Percentiles rank a stretch among this genome's conserved stretches.
phyloP scores from a whole-genome alignment of 306 rosid genomes.

The Luffa acutangula region DNA sequence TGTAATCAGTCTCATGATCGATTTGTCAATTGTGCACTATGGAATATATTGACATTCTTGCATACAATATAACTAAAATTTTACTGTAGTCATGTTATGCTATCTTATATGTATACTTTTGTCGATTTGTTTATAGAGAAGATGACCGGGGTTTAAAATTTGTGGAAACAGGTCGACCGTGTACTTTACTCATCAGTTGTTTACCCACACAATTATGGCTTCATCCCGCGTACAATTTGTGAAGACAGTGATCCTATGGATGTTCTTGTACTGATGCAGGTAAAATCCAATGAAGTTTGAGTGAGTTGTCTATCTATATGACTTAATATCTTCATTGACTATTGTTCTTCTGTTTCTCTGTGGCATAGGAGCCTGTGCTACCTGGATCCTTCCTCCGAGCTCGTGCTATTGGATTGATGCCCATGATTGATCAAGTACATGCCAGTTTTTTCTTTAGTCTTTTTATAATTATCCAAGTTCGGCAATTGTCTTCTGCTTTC shows the following conservation, averaged over 20 bases:
- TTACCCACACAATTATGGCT: conserved; percentile 96
- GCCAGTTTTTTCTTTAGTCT: neutral
- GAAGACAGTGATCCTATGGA: conserved; percentile 99
- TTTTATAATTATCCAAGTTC: neutral
- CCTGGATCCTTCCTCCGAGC: conserved; percentile 97
- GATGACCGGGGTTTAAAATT: conserved; percentile 16
- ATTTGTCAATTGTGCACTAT: neutral
- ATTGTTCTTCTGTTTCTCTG: neutral
- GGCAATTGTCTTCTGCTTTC: neutral
- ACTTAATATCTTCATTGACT: neutral
- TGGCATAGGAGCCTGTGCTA: conserved; percentile 65
- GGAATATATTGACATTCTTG: neutral
- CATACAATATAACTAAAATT: neutral
- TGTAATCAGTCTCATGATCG: neutral
- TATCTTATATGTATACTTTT: neutral
- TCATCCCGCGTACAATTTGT: conserved; percentile 88
- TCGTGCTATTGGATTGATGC: conserved; percentile 98
- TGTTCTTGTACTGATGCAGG: conserved; percentile 94
- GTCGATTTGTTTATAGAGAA: neutral
- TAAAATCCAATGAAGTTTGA: conserved; percentile 15
- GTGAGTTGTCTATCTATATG: neutral
- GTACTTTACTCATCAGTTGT: conserved; percentile 95
- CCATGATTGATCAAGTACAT: conserved; percentile 93
- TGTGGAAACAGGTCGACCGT: conserved; percentile 72
- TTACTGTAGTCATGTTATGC: neutral